A percentile compares a stretch with the other conserved stretches of the same genome.
Evolutionary conservation across 2,329 filamentous ascomycete genomes (phyloP).

Genomic region (Phialophora expanda): DNA sequence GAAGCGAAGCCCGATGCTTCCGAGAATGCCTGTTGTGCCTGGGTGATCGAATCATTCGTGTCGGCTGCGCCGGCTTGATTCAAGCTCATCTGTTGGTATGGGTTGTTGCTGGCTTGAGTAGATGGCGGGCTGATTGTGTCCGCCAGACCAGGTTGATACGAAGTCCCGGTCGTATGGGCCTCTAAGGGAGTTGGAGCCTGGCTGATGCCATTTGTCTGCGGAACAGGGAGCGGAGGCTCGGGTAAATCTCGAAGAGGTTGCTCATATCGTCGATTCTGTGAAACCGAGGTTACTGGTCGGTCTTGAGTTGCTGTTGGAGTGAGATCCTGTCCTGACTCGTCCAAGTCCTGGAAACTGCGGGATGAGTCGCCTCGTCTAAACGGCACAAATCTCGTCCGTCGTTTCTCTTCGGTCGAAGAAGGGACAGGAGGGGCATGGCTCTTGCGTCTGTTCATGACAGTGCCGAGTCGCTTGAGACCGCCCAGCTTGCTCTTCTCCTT

Average conservation of each 20-base stretch:
- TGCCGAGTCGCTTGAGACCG: constrained; percentile 53
- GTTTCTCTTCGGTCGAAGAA: constrained; percentile 45
- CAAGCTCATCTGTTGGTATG: constrained; percentile 21
- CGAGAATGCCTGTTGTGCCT: constrained; percentile 42
- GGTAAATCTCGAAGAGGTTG: constrained; percentile 15
- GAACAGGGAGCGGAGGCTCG: constrained; percentile 19
- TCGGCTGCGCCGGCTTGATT: constrained; percentile 21
- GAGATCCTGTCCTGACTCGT: constrained; percentile 39
- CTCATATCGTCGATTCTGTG: constrained; percentile 29
- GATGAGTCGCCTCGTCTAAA: constrained; percentile 51
- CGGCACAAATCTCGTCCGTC: constrained; percentile 51
- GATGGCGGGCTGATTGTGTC: constrained; percentile 18
- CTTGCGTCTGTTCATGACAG: constrained; percentile 55
- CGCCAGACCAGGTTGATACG: constrained; percentile 24
- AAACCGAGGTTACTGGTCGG: constrained; percentile 26
- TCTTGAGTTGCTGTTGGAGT: constrained; percentile 34
- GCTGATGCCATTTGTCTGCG: constrained; percentile 28
- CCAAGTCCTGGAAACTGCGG: constrained; percentile 42
- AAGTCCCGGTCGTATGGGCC: constrained; percentile 20
- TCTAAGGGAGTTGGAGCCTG: constrained; percentile 22
- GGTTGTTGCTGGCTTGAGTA: constrained; percentile 16
- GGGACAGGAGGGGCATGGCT: constrained; percentile 48
- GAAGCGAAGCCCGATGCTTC: constrained; percentile 45
- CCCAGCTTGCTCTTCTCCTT: constrained; percentile 56
- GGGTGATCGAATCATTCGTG: constrained; percentile 23